Evolutionary conservation across 179 eudicot genomes (phyloP), one percentile per base, ranked within the genome.

Genomic region (Nepenthes alata): DNA sequence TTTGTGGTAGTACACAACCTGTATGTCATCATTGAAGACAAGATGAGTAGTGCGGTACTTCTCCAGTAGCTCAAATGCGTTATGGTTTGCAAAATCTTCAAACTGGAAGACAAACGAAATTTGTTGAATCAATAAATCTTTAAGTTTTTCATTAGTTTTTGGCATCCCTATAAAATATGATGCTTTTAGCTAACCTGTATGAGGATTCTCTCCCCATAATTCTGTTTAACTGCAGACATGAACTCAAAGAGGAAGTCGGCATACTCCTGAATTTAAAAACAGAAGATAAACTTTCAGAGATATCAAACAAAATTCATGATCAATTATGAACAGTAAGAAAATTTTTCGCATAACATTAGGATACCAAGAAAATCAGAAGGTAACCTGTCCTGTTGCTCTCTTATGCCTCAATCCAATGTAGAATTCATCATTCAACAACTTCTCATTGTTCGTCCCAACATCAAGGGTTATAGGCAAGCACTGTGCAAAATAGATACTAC

Each of bases 81-180:
- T 91, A 66, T 91, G 97, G 74, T 91, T 91, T 61, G 94, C 97
- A 72, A 91, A 91, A 69, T 91, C 97, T 78, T 91, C 96, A 67
- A 91, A 91, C 90, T 85, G 87, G 51, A 58, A 14, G 44, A 49
- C n/a, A 63, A 64, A 39, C 2, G 47, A 37, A 53, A 49, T 25
- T 25, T 0, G 25, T 25, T 25, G 25, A 25, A 25, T 25, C 25
- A 25, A 25, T 25, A 25, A 25, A 25, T 25, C 25, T 0, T 25
- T 25, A 25, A 25, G 25, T 25, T 25, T 25, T 25, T 25, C 25
- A 25, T 25, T 25, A 25, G 25, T 25, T 25, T 25, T 25, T 25
- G 25, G 25, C 25, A 25, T 25, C 25, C 25, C 25, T 25, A 25
- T 25, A 25, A 25, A 25, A 25, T 4, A 41, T 41, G 14, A 41